Evolutionary conservation across 768 basidiomycete species (phyloP), one percentile per base, ranked within the genome.

Genomic region (Suillus luteus): DNA sequence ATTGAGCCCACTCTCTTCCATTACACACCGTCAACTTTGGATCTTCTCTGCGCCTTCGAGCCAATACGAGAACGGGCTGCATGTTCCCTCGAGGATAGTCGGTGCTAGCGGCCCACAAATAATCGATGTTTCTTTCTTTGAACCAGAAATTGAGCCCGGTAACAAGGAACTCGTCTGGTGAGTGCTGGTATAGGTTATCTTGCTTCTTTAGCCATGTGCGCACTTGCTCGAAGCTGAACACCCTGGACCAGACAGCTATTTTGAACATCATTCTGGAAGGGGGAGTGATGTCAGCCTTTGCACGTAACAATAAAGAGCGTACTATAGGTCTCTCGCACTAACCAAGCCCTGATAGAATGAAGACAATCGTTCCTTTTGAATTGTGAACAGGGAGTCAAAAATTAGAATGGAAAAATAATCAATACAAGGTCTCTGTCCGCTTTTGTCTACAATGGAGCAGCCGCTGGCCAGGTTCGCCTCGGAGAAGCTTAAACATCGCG

Each of bases 1-100:
- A 35, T 19, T 19, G 11, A 54, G 52, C 19, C 52, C 52, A n/a
- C 52, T 54, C 52, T 54, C 52, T 54, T 33, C 52, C 19, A 35
- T n/a, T n/a, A n/a, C n/a, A n/a, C n/a, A n/a, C n/a, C n/a, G 54
- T 55, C 33, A 33, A 55, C 33, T 35, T 37, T 11, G 54, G 33
- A 37, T 55, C 54, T 55, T 55, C 33, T 35, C 33, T 37, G 5
- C 5, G 54, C 54, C 33, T 55, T n/a, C 54, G 54, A 22, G 5
- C 54, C n/a, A 55, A n/a, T 12, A 55, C 33, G 11, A 55, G n/a
- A 12, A 37, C n/a, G n/a, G 54, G 17, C 10, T 55, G 24, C 15
- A 17, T 8, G 51, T 27, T 27, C 33, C 54, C 54, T n/a, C 19
- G 54, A 37, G 54, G n/a, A 37, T 55, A 55, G 54, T 55, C 38